Evolutionary conservation across 2,329 filamentous ascomycete genomes (phyloP).

Genomic region (Diaporthe vaccinii): DNA sequence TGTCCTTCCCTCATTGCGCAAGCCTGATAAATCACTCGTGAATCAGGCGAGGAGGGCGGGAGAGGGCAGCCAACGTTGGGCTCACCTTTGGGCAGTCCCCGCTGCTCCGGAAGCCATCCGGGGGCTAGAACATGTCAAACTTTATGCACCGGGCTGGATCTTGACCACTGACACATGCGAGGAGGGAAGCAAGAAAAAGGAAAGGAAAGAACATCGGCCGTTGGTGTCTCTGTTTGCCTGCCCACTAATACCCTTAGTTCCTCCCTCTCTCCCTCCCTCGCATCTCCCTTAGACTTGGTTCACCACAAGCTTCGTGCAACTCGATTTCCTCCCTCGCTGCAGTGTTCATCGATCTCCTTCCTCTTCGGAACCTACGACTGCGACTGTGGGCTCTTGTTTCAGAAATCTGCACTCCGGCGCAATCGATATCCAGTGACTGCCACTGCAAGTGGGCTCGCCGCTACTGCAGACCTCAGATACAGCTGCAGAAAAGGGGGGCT

Average conservation of each 20-base stretch:
- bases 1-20: background rate
- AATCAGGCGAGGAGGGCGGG: background rate
- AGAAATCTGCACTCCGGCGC: background rate
- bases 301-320: background rate
- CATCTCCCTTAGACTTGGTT: background rate
- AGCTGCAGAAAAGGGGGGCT: conserved; percentile 14
- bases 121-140: conserved; percentile 18
- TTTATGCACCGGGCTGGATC: conserved; percentile 11
- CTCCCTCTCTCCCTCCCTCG: background rate
- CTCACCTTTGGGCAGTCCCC: background rate
- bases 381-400: conserved; percentile 20
- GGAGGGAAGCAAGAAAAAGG: background rate
- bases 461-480: background rate
- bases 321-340: background rate
- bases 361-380: background rate
- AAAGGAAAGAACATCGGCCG: background rate
- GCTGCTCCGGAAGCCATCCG: background rate
- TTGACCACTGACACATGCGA: conserved; percentile 22
- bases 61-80: background rate
- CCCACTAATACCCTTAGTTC: background rate
- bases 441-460: conserved; percentile 10
- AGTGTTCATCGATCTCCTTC: background rate
- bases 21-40: background rate
- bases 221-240: background rate
- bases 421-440: background rate